Conservation (phyloP, 192 early-diverging fungal species). For the Linnemannia exigua region DNA sequence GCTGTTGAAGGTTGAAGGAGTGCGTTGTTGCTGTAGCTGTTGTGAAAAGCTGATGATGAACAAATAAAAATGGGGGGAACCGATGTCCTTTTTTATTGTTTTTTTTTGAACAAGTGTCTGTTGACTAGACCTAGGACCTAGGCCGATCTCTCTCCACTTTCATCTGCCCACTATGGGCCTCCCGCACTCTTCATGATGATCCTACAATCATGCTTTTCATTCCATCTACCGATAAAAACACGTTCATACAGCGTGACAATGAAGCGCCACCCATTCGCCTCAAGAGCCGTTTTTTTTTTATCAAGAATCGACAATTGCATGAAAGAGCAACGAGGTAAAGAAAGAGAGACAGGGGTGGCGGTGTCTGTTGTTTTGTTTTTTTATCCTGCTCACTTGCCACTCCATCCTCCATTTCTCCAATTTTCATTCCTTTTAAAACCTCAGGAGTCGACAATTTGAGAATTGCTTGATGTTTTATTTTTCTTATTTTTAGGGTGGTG, state of each 20-base stretch:
- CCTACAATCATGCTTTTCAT: background rate
- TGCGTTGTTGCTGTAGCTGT: background rate
- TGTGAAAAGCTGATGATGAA: background rate
- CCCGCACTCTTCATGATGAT: background rate
- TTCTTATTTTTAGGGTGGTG: slow-evolving; percentile 4
- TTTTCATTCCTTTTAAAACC: background rate
- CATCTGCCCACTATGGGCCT: background rate
- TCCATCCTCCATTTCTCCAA: background rate
- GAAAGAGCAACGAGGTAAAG: too few species aligned
- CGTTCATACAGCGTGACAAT: background rate
- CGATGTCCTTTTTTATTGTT: background rate
- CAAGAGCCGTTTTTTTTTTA: background rate
- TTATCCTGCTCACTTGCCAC: background rate
- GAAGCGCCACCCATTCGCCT: background rate
- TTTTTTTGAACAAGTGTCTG: background rate
- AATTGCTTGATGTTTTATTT: background rate
- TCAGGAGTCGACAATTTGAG: background rate
- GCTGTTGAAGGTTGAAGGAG: background rate
- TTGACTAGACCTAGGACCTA: background rate
- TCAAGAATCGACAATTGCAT: background rate
- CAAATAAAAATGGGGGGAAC: background rate
- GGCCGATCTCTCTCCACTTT: background rate
- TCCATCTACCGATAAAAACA: background rate
- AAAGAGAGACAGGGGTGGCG: background rate
- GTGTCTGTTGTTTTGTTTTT: background rate